Conservation (phyloP, 148 eudicot genomes). For the Spergularia marina region DNA sequence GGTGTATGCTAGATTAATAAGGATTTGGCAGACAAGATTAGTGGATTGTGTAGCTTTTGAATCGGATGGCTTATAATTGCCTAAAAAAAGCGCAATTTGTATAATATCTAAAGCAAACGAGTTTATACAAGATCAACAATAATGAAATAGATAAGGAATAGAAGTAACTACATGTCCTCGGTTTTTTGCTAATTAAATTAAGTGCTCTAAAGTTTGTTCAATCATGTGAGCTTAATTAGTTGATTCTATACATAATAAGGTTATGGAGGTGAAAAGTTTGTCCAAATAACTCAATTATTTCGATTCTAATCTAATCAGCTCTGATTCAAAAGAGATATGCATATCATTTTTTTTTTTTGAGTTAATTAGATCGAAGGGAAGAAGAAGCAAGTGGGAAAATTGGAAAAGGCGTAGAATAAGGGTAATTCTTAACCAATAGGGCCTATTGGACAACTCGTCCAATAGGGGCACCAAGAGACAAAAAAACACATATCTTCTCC, state of each 20-base stretch:
- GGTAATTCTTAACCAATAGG: no score
- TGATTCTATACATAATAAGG: neutral
- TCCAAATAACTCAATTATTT: constrained; percentile 20
- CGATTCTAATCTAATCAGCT: constrained; percentile 33
- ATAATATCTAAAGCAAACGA: neutral
- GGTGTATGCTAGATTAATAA: neutral
- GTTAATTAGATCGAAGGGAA: no score
- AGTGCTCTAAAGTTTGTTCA: neutral
- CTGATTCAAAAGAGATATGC: constrained; percentile 25
- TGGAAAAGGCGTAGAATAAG: no score
- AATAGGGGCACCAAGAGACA: no score
- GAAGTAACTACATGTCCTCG: neutral
- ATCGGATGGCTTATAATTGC: constrained; percentile 2
- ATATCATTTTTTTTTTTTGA: neutral
- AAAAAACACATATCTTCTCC: no score
- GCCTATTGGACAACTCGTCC: no score
- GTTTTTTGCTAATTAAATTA: constrained; percentile 1
- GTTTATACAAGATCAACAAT: neutral
- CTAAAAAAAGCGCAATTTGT: neutral
- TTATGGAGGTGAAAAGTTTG: constrained; percentile 15
- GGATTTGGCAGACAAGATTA: constrained; percentile 25
- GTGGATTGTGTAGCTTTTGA: constrained; percentile 23
- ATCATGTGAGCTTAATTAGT: constrained; percentile 10
- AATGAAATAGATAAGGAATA: neutral
- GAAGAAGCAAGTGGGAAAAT: no score